These are phyloP conservation scores for Apiospora marii DNA, from an alignment of 2,329 filamentous ascomycete genomes.

Conservation along the genomic window DNA sequence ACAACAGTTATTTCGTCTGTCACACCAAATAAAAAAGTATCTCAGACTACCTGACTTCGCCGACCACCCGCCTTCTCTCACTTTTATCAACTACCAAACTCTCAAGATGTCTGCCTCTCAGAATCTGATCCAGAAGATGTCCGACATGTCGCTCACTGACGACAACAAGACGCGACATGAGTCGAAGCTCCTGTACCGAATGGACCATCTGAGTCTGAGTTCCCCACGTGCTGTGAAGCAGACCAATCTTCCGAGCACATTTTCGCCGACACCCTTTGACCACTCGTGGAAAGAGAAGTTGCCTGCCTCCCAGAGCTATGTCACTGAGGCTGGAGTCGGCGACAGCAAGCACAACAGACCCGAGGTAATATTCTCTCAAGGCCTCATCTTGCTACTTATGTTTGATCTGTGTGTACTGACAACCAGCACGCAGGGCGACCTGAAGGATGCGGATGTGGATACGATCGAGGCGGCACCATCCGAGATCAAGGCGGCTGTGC, in stretches of 20 bases:
- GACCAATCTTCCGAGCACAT: not conserved
- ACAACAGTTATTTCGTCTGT: not conserved
- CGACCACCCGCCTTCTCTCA: not conserved
- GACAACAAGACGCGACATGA: not conserved
- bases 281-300: not conserved
- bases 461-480: not conserved
- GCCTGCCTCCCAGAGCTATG: not conserved
- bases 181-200: not conserved
- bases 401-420: not conserved
- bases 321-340: not conserved
- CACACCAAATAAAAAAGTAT: not conserved
- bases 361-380: not conserved
- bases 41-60: not conserved
- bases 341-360: not conserved
- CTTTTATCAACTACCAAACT: not conserved
- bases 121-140: not conserved
- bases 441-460: not conserved
- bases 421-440: not conserved
- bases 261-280: not conserved
- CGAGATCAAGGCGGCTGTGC: not conserved
- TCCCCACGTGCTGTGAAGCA: not conserved
- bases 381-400: not conserved
- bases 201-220: not conserved
- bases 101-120: not conserved
- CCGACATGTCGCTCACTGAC: not conserved